Evolutionary conservation across 2,329 filamentous ascomycete genomes (phyloP).

Genomic region (Elsinoe australis): DNA sequence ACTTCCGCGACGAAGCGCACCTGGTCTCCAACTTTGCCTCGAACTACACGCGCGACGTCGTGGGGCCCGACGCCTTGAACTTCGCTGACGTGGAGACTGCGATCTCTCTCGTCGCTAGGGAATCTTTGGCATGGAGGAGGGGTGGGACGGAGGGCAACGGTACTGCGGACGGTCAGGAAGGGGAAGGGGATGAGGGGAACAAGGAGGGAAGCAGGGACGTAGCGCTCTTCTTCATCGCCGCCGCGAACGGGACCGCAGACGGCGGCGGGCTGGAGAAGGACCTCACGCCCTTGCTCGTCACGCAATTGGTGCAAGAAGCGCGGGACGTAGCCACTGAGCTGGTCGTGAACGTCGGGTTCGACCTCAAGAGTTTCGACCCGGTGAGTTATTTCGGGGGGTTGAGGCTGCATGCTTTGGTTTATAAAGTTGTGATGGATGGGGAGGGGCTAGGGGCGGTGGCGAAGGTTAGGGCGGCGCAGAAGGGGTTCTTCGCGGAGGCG

Average conservation of each 20-base stretch:
- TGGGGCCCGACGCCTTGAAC: constrained; percentile 3
- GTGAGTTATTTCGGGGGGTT: not conserved
- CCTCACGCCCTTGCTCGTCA: not conserved
- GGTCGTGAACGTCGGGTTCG: not conserved
- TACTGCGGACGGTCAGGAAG: not conserved
- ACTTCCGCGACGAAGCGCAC: not conserved
- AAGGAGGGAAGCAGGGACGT: not conserved
- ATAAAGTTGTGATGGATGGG: not conserved
- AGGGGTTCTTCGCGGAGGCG: constrained; percentile 1
- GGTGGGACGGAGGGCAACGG: too few species aligned
- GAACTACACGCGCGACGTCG: not conserved
- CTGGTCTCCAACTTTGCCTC: not conserved
- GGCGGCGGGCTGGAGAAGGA: not conserved
- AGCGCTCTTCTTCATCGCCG: not conserved
- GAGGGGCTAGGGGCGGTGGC: not conserved
- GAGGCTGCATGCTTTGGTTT: constrained; percentile 1
- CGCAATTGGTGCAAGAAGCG: not conserved
- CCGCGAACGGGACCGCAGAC: not conserved
- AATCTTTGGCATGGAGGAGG: too few species aligned
- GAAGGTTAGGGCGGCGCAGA: constrained; percentile 1
- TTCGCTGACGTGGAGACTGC: not conserved
- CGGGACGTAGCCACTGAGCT: not conserved
- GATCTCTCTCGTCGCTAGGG: not conserved
- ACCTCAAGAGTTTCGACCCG: not conserved
- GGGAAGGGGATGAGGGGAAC: not conserved